A percentile compares a stretch with the other conserved stretches of the same genome.
These are phyloP conservation scores for Calonectria henricotiae DNA, from an alignment of 2,329 filamentous ascomycete species.

Conservation along the genomic window DNA sequence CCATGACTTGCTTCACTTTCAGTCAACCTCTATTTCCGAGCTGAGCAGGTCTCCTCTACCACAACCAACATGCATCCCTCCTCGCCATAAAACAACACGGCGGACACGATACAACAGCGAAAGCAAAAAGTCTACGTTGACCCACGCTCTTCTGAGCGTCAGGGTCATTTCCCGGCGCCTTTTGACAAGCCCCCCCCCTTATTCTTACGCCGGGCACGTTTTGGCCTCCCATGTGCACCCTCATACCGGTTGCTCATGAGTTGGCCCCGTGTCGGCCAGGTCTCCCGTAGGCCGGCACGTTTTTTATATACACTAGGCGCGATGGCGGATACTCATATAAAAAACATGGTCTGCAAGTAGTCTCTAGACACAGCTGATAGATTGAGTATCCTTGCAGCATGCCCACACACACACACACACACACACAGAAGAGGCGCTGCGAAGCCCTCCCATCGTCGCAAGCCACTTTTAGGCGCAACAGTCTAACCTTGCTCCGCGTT, in stretches of 20 bases:
- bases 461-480: not conserved
- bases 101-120: constrained; percentile 11
- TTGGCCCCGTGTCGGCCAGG: constrained; percentile 40
- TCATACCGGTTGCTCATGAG: constrained; percentile 13
- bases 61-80: not conserved
- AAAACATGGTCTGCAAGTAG: not conserved
- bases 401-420: not conserved
- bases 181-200: not conserved
- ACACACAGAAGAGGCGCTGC: not conserved
- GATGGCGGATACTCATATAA: constrained; percentile 15
- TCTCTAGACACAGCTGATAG: not conserved
- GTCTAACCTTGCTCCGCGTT: not conserved
- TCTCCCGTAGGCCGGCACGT: constrained; percentile 27
- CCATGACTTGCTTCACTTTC: not conserved
- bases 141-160: constrained; percentile 24
- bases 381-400: not conserved
- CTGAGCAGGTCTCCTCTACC: not conserved
- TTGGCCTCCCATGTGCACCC: not conserved
- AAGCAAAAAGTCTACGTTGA: constrained; percentile 34
- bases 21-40: not conserved
- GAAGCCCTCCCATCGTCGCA: not conserved
- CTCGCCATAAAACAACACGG: not conserved
- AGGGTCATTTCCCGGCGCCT: constrained; percentile 34
- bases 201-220: constrained; percentile 37
- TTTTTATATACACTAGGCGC: not conserved